A percentile compares a stretch with the other conserved stretches of the same genome.
Evolutionary conservation across 2,329 filamentous ascomycete genomes (phyloP).

Genomic region (Corniculantispora saksenae): DNA sequence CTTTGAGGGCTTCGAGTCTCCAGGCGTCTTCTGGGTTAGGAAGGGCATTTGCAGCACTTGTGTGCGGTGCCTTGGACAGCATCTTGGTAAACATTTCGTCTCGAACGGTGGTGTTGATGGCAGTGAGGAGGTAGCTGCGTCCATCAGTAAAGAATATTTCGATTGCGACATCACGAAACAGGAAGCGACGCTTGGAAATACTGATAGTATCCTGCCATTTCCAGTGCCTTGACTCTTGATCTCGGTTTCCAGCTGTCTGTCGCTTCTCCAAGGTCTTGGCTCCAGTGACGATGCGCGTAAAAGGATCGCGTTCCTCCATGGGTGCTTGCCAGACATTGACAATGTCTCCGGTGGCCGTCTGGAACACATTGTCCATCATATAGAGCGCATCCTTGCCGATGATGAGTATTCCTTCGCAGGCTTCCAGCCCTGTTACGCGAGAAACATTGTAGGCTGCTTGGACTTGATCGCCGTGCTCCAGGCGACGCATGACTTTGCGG

Average conservation of each 20-base stretch:
- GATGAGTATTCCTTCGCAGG: constrained; percentile 89
- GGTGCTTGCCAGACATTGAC: constrained; percentile 96
- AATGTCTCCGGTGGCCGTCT: constrained; percentile 91
- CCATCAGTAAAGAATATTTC: constrained; percentile 98
- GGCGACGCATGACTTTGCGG: constrained; percentile 90
- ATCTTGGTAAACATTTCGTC: constrained; percentile 82
- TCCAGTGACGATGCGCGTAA: constrained; percentile 86
- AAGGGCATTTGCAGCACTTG: constrained; percentile 66
- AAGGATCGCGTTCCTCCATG: constrained; percentile 87
- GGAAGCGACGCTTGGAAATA: constrained; percentile 90
- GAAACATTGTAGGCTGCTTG: constrained; percentile 95
- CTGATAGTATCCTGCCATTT: constrained; percentile 93
- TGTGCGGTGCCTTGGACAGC: constrained; percentile 76
- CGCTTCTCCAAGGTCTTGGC: constrained; percentile 62
- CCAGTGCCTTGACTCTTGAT: constrained; percentile 88
- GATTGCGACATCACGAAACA: constrained; percentile 94
- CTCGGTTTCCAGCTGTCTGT: constrained; percentile 53
- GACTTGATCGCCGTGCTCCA: constrained; percentile 87
- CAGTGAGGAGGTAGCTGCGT: constrained; percentile 88
- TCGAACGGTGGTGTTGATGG: constrained; percentile 70
- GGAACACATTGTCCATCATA: constrained; percentile 95
- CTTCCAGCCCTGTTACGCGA: constrained; percentile 88
- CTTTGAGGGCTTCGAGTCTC: constrained; percentile 82
- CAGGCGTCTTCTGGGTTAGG: constrained; percentile 85
- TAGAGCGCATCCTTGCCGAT: constrained; percentile 91